Percentiles rank a stretch among this genome's conserved stretches.
Conservation (phyloP, 2,329 filamentous ascomycete genomes). For the Cladosporium sp. region DNA sequence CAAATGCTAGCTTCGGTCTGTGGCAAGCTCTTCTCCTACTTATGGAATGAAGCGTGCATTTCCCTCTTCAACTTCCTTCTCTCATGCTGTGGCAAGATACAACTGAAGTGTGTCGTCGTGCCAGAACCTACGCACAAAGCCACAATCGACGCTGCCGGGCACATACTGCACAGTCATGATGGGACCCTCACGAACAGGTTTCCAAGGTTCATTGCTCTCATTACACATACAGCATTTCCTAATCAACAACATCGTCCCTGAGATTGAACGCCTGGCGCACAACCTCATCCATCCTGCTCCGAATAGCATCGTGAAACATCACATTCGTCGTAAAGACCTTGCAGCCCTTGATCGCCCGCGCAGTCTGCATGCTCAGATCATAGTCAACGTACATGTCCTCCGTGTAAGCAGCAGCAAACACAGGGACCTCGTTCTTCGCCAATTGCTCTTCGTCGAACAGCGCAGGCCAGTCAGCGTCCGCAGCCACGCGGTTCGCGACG, state of each 20-base stretch:
- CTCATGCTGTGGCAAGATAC: no score
- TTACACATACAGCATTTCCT: no score
- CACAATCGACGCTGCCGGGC: no score
- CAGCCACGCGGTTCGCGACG: slow-evolving; percentile 68
- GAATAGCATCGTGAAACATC: slow-evolving; percentile 81
- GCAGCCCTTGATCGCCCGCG: slow-evolving; percentile 66
- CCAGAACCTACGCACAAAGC: no score
- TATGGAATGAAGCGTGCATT: no score
- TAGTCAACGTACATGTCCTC: slow-evolving; percentile 94
- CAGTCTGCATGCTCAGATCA: slow-evolving; percentile 68
- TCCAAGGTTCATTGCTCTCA: no score
- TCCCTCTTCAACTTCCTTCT: no score
- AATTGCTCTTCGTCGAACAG: slow-evolving; percentile 75
- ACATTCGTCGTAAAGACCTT: slow-evolving; percentile 82
- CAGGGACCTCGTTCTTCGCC: slow-evolving; percentile 71
- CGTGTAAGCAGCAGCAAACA: slow-evolving; percentile 77
- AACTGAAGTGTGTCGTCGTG: no score
- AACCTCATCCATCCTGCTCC: slow-evolving; percentile 70
- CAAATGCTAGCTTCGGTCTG: no score
- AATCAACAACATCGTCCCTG: slow-evolving; percentile 65
- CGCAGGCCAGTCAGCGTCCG: slow-evolving; percentile 64
- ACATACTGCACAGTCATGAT: no score
- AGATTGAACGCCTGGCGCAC: slow-evolving; percentile 71
- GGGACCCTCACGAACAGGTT: no score
- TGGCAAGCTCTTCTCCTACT: no score